These are phyloP conservation scores for Aureobasidium melanogenum DNA, from an alignment of 2,329 filamentous ascomycete species.

Conservation along the genomic window DNA sequence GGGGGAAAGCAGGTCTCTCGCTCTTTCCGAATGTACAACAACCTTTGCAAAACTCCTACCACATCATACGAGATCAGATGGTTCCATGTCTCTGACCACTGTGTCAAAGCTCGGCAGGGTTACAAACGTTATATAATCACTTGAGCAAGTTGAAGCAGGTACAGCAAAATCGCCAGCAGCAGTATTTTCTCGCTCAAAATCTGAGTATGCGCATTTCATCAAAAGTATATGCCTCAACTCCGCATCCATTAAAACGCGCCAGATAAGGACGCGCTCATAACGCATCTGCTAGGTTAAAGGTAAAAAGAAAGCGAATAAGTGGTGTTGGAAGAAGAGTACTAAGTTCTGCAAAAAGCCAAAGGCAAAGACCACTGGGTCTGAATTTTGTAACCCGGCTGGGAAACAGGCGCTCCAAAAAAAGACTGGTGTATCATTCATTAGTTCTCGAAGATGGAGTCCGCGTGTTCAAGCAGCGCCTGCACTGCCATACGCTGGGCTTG, in stretches of 20 bases:
- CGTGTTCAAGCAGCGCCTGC: conserved; percentile 88
- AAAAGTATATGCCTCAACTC: neutral
- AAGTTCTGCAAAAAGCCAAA: neutral
- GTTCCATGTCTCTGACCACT: no score
- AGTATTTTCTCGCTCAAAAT: neutral
- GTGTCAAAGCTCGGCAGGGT: no score
- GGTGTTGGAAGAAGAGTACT: neutral
- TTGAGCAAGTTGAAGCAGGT: neutral
- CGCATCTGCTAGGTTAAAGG: neutral
- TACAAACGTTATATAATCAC: neutral
- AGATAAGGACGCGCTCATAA: neutral
- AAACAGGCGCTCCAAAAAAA: neutral
- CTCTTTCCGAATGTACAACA: neutral
- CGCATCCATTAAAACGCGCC: neutral
- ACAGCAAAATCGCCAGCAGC: neutral
- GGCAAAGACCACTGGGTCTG: neutral
- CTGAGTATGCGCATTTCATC: conserved; percentile 1
- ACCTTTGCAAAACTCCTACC: neutral
- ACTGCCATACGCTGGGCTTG: conserved; percentile 85
- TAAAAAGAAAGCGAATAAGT: neutral
- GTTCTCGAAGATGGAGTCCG: conserved; percentile 61
- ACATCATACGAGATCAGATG: neutral
- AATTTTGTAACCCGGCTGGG: neutral
- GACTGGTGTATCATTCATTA: neutral
- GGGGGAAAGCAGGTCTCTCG: no score